Evolutionary conservation across 495 filamentous ascomycete species (phyloP).

Genomic region (Trichoderma parareesei): DNA sequence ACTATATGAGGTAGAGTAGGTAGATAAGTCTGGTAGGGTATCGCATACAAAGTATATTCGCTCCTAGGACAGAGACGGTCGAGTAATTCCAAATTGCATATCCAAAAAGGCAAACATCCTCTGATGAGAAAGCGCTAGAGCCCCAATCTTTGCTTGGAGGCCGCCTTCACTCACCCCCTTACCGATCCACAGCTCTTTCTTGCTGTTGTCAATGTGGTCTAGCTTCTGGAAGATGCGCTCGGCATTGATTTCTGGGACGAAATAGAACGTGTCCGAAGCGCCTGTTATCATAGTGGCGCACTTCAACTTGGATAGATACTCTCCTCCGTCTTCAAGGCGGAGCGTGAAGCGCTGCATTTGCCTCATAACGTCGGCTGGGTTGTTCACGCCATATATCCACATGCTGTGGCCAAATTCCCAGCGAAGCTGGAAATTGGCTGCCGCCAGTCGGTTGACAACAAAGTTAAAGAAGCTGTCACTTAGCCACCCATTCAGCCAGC

Average conservation of each 20-base stretch:
- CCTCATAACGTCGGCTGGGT: constrained; percentile 20
- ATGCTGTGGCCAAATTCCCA: constrained; percentile 28
- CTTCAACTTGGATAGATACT: constrained; percentile 13
- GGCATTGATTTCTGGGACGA: constrained; percentile 14
- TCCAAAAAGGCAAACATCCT: constrained; percentile 18
- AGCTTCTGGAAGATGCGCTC: constrained; percentile 6
- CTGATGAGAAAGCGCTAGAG: constrained; percentile 13
- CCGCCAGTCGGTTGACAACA: constrained; percentile 10
- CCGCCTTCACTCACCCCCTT: constrained; percentile 15
- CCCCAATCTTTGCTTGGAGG: constrained; percentile 21
- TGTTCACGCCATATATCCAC: constrained; percentile 18
- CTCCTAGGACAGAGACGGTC: neutral
- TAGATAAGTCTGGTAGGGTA: too few species aligned
- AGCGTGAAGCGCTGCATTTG: constrained; percentile 18
- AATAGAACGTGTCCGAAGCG: constrained; percentile 12
- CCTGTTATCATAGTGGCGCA: constrained; percentile 21
- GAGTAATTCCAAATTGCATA: constrained; percentile 16
- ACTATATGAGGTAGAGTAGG: too few species aligned
- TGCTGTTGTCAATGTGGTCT: constrained; percentile 10
- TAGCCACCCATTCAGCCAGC: constrained; percentile 26
- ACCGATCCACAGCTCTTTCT: constrained; percentile 18
- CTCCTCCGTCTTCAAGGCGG: neutral
- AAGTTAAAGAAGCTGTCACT: constrained; percentile 22
- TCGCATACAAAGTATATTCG: too few species aligned
- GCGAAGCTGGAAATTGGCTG: constrained; percentile 22